These are phyloP conservation scores for Colletotrichum falcatum DNA, from an alignment of 2,329 filamentous ascomycete genomes.

Conservation along the genomic window DNA sequence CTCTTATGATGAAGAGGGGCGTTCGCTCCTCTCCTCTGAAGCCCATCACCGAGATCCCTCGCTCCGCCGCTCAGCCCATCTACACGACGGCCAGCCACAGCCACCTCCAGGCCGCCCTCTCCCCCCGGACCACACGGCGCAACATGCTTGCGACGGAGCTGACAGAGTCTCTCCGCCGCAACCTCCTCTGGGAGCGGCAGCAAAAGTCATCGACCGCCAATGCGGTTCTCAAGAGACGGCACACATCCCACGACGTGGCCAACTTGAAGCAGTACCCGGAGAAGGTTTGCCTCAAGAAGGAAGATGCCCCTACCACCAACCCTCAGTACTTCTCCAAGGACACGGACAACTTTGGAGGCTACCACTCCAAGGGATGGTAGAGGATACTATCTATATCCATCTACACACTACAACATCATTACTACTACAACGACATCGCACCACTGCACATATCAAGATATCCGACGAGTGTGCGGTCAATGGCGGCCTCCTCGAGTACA, in stretches of 20 bases:
- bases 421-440: conserved; percentile 7
- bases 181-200: conserved; percentile 94
- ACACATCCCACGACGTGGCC: conserved; percentile 91
- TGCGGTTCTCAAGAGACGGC: conserved; percentile 87
- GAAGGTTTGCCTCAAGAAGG: conserved; percentile 68
- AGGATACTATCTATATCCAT: not conserved
- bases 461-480: conserved; percentile 27
- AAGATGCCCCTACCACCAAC: conserved; percentile 73
- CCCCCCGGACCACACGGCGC: conserved; percentile 88
- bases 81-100: conserved; percentile 72
- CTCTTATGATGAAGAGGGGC: conserved; percentile 73
- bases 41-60: conserved; percentile 72
- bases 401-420: not conserved
- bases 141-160: conserved; percentile 97
- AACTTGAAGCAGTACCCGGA: conserved; percentile 88
- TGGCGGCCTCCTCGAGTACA: conserved; percentile 24
- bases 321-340: conserved; percentile 89
- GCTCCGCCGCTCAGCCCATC: conserved; percentile 81
- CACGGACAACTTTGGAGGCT: conserved; percentile 73
- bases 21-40: conserved; percentile 62
- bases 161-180: conserved; percentile 90
- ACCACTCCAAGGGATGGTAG: conserved; percentile 89
- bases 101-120: conserved; percentile 80
- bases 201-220: conserved; percentile 92
- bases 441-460: conserved; percentile 39